Evolutionary conservation across 31 red algal genomes (phyloP), one percentile per base, ranked within the genome.

Genomic region (Odonthalia washingtoniensis): DNA sequence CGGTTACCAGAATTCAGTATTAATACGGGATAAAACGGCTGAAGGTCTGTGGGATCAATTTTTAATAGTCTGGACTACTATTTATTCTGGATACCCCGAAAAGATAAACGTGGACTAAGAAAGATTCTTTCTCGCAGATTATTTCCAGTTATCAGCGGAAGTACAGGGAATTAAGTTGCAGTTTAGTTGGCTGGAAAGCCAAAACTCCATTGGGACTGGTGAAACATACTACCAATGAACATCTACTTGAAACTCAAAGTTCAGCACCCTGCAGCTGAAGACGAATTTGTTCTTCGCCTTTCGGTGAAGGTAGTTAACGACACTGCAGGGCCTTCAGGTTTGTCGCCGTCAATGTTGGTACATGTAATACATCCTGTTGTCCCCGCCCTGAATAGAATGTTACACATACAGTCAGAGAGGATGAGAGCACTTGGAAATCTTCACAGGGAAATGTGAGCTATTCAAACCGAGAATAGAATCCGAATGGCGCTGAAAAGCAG

Each of bases 191-290:
- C 36, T 90, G 33, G 72, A 94, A 66, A 74, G 60, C 24, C 64
- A 89, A 9, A 84, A 86, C 31, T 85, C 74, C 5, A 78, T 94
- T 31, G 92, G 86, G 5, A 28, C 57, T 24, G 92, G 92, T 4
- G 86, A 94, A 26, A 28, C 72, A 35, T n/a, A 4, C 70, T 77
- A 4, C 30, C 90, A 3, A 80, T 62, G 0, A 72, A 36, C 2
- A 37, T 90, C 0, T 82, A 75, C 49, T 40, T 70, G 17, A 83
- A 64, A 21, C 40, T 88, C 1, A 36, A 37, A 18, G 46, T 12
- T 0, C 62, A 63, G 2, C 78, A 93, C 5, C 77, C 66, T 28
- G 31, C 38, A 3, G 12, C 78, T 3, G 61, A 69, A 27, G 18
- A 39, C 21, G 80, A 83, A 39, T 1, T 89, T 3, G 53, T 72